Evolutionary conservation across 1,139 yeast species (phyloP).

Genomic region (Yamadazyma sp.): DNA sequence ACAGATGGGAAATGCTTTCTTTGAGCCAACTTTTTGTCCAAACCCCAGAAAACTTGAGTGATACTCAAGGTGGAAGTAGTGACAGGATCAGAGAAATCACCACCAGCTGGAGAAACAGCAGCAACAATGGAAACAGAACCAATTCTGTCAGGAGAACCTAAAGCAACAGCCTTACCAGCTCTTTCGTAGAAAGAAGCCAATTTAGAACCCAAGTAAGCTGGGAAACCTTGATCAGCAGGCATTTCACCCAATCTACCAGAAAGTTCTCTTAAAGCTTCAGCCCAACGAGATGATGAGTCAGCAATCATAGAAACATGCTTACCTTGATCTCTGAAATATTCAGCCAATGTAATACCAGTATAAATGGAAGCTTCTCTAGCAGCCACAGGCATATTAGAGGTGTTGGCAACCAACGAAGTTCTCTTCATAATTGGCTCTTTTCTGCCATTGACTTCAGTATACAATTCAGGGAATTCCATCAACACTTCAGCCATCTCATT

Average conservation of each 20-base stretch:
- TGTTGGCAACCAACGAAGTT: conserved; percentile 96
- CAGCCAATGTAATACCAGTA: conserved; percentile 98
- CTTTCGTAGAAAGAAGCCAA: conserved; percentile 98
- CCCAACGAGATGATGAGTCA: conserved; percentile 99
- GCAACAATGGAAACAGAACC: conserved; percentile 99
- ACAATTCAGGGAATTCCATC: conserved; percentile 98
- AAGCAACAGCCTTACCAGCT: conserved; percentile 95
- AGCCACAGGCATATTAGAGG: conserved; percentile 99
- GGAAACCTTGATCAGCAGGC: conserved; percentile 99
- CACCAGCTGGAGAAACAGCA: conserved; percentile 99
- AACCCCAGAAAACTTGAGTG: conserved; percentile 99
- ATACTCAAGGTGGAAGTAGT: conserved; percentile 97
- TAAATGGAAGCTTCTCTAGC: conserved; percentile 99
- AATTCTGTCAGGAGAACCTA: conserved; percentile 93
- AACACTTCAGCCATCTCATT: conserved; percentile 99
- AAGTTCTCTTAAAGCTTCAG: conserved; percentile 98
- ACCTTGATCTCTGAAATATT: conserved; percentile 99
- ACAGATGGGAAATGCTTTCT: conserved; percentile 99
- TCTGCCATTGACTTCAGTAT: conserved; percentile 85
- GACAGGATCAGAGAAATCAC: conserved; percentile 99
- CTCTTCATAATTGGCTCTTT: conserved; percentile 99
- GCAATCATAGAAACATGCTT: conserved; percentile 99
- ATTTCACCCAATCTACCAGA: conserved; percentile 99
- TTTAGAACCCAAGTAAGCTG: conserved; percentile 98
- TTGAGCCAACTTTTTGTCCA: conserved; percentile 97